Percentiles rank a stretch among this genome's conserved stretches.
Evolutionary conservation across 495 filamentous ascomycete genomes (phyloP).

Genomic region (Penicillium angulare): DNA sequence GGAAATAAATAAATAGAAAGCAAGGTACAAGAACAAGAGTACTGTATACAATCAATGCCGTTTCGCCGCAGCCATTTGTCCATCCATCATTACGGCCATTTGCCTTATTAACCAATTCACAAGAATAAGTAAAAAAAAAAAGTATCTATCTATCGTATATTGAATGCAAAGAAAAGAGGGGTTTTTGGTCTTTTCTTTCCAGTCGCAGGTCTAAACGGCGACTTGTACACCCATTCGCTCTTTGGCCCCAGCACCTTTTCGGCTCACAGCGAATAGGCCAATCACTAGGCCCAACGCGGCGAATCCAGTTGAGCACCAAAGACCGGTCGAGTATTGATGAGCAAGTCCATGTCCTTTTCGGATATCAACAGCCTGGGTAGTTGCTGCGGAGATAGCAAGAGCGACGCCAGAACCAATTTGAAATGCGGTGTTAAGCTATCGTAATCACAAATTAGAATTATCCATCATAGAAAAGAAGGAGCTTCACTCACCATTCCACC

Average conservation of each 20-base stretch:
- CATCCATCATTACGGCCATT: background rate
- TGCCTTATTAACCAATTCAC: background rate
- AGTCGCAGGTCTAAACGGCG: conserved; percentile 24
- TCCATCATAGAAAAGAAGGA: background rate
- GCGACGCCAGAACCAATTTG: conserved; percentile 40
- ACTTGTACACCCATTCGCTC: conserved; percentile 26
- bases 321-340: conserved; percentile 35
- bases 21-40: too few relatives aligned
- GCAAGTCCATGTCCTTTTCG: conserved; percentile 28
- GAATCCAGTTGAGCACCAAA: conserved; percentile 36
- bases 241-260: conserved; percentile 30
- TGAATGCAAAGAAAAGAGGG: too few relatives aligned
- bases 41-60: background rate
- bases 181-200: too few relatives aligned
- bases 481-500: conserved; percentile 31
- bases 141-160: background rate
- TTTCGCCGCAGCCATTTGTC: background rate
- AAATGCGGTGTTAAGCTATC: conserved; percentile 38
- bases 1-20: background rate
- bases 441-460: background rate
- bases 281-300: conserved; percentile 32
- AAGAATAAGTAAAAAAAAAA: background rate
- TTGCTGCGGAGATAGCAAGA: conserved; percentile 36
- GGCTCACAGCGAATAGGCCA: conserved; percentile 25
- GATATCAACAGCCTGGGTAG: conserved; percentile 34